Evolutionary conservation across 2,329 filamentous ascomycete genomes (phyloP).

Genomic region (Cadophora sp.): DNA sequence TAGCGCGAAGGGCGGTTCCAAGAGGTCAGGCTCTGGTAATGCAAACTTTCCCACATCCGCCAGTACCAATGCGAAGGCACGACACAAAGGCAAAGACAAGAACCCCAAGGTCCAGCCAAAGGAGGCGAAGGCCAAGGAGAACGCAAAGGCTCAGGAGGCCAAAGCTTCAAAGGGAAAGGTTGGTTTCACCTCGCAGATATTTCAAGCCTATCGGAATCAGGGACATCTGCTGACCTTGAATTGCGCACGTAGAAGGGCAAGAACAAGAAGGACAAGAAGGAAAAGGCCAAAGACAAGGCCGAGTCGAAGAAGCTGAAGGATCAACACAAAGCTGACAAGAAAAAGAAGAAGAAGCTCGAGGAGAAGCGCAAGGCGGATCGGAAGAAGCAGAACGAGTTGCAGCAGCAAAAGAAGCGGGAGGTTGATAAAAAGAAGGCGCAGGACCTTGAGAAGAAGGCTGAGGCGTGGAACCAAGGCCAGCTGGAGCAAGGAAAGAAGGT

Average conservation of each 20-base stretch:
- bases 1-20: background rate
- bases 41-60: conserved; percentile 7
- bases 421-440: conserved; percentile 5
- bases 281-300: background rate
- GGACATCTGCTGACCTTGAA: background rate
- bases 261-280: conserved; percentile 11
- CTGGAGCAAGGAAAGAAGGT: conserved; percentile 6
- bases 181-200: background rate
- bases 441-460: conserved; percentile 14
- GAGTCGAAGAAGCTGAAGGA: conserved; percentile 3
- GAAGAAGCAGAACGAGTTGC: conserved; percentile 5
- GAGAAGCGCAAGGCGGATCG: background rate
- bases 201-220: background rate
- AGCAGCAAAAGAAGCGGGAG: conserved; percentile 2
- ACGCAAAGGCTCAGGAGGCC: background rate
- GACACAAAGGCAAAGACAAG: conserved; percentile 14
- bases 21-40: background rate
- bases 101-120: background rate
- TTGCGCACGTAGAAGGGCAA: background rate
- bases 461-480: conserved; percentile 1
- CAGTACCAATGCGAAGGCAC: conserved; percentile 2
- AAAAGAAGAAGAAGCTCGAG: conserved; percentile 9
- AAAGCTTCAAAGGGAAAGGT: conserved; percentile 4
- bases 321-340: conserved; percentile 10
- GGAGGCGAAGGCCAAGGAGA: background rate